Evolutionary conservation across 768 basidiomycete genomes (phyloP), one percentile per base, ranked within the genome.

Genomic region (Mycena rosella): DNA sequence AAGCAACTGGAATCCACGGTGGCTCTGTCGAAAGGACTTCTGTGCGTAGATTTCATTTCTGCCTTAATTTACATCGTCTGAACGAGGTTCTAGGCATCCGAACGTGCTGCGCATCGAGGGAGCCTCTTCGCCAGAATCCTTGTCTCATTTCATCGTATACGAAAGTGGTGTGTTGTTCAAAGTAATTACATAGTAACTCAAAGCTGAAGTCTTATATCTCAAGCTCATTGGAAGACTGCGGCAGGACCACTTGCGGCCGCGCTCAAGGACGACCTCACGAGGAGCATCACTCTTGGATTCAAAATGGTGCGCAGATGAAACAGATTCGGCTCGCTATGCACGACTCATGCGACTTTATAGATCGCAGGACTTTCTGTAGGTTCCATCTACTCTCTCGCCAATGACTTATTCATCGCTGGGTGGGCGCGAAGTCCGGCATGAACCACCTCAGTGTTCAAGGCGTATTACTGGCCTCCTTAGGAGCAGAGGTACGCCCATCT

Each of bases 191-290:
- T 10, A 5, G 18, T 20, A 10, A 10, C 24, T 24, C 13, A 1
- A 5, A 44, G 14, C 22, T 32, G 15, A 34, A 3, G 3, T 1
- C 6, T 4, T 44, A n/a, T 48, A 17, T 30, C 49, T n/a, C 47
- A 5, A 60, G 58, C 26, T 32, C 22, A 48, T 38, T 60, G 58
- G 58, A 60, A 60, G 47, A 32, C 4, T 13, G 58, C 58, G 27
- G 58, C 48, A 38, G 45, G 47, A 20, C 58, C 58, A 47, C 32
- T 59, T 7, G 58, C 58, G 11, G 30, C 58, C 18, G 58, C 58
- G 29, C 58, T 60, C 7, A 49, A 49, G 34, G 47, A 60, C 3
- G 32, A 47, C 49, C 45, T 60, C 10, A 36, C 29, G 11, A 32
- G 30, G 15, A 60, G 58, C 22, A n/a, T 60, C 58, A 49, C 30